Conservation (phyloP, 116 monocot genomes). For the Papilionanthe hybrid region DNA sequence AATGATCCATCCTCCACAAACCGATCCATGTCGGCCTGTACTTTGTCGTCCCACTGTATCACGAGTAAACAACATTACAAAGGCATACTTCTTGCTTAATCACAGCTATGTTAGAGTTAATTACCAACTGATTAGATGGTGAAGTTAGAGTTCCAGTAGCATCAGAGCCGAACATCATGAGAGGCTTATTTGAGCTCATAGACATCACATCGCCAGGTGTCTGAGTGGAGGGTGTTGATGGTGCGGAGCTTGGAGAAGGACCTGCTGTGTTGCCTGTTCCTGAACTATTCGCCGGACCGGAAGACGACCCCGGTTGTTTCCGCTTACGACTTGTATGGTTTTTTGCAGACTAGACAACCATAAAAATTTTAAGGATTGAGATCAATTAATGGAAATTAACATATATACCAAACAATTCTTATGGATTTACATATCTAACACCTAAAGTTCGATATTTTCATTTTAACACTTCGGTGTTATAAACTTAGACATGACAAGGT, state of each 20-base stretch:
- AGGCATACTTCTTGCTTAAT: background rate
- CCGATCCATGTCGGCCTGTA: constrained; percentile 71
- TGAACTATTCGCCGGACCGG: constrained; percentile 59
- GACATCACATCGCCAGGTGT: constrained; percentile 55
- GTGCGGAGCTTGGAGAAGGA: constrained; percentile 59
- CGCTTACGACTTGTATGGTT: constrained; percentile 39
- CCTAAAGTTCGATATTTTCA: no score
- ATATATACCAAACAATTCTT: no score
- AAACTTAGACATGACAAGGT: no score
- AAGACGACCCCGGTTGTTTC: constrained; percentile 52
- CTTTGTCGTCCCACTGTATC: constrained; percentile 41
- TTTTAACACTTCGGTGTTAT: no score
- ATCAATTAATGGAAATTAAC: background rate
- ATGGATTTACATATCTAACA: no score
- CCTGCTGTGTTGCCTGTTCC: constrained; percentile 65
- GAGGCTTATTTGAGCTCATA: constrained; percentile 41
- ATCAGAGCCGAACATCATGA: constrained; percentile 40
- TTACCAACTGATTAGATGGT: constrained; percentile 47
- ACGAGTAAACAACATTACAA: background rate
- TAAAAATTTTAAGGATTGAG: background rate
- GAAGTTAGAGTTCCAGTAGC: constrained; percentile 43
- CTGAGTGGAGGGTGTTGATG: constrained; percentile 60
- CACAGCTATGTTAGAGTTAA: background rate
- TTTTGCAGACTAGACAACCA: constrained; percentile 28
- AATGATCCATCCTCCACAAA: constrained; percentile 95